Base-by-base conservation (phyloP, 441 rosid genomes). In the Jatropha podagrica region DNA sequence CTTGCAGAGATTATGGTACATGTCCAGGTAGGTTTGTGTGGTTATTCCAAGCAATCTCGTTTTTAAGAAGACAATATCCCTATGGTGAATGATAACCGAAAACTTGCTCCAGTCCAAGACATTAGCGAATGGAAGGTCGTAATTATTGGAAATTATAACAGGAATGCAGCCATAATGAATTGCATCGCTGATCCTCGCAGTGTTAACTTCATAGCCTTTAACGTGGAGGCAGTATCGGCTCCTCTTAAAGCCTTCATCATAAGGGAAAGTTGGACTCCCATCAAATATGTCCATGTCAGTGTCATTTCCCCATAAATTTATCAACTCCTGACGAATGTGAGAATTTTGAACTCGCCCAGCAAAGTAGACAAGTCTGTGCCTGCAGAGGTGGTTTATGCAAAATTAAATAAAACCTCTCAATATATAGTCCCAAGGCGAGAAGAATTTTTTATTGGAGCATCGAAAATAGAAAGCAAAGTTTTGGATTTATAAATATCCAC, bases 141-240 rank as follows among this genome's bases (percentile, higher is more conserved):
- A 85, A 59, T 83, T 75, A 37, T 84, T 86, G 54, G 88, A 83
- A 70, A 86, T 62, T 26, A 86, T 80, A 17, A 84, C 81, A 4
- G 89, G 88, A 71, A 84, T 60, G 48, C 89, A 84, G 7, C 85
- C 89, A 58, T 78, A 81, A 59, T 78, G 81, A 27, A 86, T 81
- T 10, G 89, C 80, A 73, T 86, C 88, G 23, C 85, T 77, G 58
- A 86, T 67, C 71, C 85, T 79, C 0, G 88, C 84, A 0, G 83
- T 86, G 83, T 86, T 86, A 62, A 84, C 90, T 68, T 85, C 86
- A 63, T 83, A 84, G 9, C 90, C 86, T 68, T 68, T 86, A n/a
- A 85, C 86, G 46, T 83, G 85, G 75, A 83, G 86, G 74, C 86
- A 85, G 64, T 74, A 84, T 42, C 78, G 80, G 78, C 88, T 84